Percentiles rank a stretch among this genome's conserved stretches.
These are phyloP conservation scores for Butyriboletus loyo DNA, from an alignment of 768 basidiomycete species.

Conservation along the genomic window DNA sequence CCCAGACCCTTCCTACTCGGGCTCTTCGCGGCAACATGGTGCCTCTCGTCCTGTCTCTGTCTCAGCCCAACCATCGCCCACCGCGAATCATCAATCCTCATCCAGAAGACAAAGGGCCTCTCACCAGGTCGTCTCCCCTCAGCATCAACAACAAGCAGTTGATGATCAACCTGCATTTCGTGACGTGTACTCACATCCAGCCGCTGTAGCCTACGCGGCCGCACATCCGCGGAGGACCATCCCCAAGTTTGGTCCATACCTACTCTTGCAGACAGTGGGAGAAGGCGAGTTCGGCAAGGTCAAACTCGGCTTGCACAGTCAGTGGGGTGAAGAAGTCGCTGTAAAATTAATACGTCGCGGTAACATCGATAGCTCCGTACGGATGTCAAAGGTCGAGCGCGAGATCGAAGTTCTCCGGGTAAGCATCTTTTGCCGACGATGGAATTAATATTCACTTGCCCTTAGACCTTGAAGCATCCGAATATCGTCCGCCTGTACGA, in stretches of 20 bases:
- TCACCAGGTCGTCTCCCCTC: slow-evolving; percentile 60
- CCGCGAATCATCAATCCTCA: slow-evolving; percentile 37
- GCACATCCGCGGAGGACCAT: slow-evolving; percentile 84
- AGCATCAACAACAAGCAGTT: slow-evolving; percentile 36
- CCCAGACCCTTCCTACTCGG: slow-evolving; percentile 41
- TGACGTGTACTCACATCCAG: slow-evolving; percentile 83
- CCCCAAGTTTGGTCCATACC: slow-evolving; percentile 93
- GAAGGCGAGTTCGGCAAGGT: slow-evolving; percentile 99
- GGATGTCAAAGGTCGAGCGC: slow-evolving; percentile 93
- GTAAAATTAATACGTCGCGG: slow-evolving; percentile 95
- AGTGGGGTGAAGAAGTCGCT: slow-evolving; percentile 97
- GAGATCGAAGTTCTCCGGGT: slow-evolving; percentile 98
- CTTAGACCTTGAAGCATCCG: slow-evolving; percentile 88
- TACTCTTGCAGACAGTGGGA: slow-evolving; percentile 92
- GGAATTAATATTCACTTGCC: slow-evolving; percentile 3
- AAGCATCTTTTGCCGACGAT: slow-evolving; percentile 26
- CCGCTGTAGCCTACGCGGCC: slow-evolving; percentile 76
- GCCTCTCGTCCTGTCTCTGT: slow-evolving; percentile 58
- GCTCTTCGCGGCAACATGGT: slow-evolving; percentile 43
- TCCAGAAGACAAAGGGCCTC: slow-evolving; percentile 68
- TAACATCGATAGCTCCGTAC: slow-evolving; percentile 80
- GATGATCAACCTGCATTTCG: slow-evolving; percentile 52
- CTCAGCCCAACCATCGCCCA: slow-evolving; percentile 49
- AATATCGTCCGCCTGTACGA: slow-evolving; percentile 98
- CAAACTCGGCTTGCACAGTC: slow-evolving; percentile 91